phyloP scores from a whole-genome alignment of 768 basidiomycete genomes.

The Chlorophyllum brunneum region DNA sequence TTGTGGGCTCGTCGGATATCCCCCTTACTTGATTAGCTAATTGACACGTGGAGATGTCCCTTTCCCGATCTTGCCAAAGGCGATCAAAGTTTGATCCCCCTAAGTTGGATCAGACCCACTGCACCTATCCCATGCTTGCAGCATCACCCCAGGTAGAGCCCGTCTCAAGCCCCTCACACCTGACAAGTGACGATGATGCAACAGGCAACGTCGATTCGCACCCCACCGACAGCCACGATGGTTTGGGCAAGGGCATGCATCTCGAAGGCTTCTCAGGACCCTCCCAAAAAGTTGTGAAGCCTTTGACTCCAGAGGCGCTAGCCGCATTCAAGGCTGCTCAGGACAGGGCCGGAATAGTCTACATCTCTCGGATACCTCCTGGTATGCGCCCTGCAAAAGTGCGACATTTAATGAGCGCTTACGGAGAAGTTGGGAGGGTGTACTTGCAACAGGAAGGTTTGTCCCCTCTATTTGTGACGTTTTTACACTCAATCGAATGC shows the following conservation, averaged over 20 bases:
- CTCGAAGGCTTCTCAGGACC: conserved; percentile 52
- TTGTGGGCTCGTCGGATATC: not conserved
- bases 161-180: conserved; percentile 3
- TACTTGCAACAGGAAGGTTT: conserved; percentile 91
- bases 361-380: conserved; percentile 94
- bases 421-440: conserved; percentile 89
- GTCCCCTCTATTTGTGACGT: conserved; percentile 19
- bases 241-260: conserved; percentile 49
- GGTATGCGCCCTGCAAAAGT: conserved; percentile 98
- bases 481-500: conserved; percentile 1
- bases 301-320: conserved; percentile 70
- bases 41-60: not conserved
- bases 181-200: not conserved
- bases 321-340: conserved; percentile 72
- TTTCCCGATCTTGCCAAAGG: not conserved
- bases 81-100: not conserved
- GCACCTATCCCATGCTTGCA: not conserved
- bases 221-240: conserved; percentile 11
- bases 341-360: conserved; percentile 80
- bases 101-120: not conserved
- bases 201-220: not conserved
- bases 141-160: not conserved
- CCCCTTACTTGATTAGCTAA: not conserved
- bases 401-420: conserved; percentile 84
- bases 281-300: conserved; percentile 57